Evolutionary conservation across 129 eudicot genomes (phyloP).

Genomic region (Silybum marianum): DNA sequence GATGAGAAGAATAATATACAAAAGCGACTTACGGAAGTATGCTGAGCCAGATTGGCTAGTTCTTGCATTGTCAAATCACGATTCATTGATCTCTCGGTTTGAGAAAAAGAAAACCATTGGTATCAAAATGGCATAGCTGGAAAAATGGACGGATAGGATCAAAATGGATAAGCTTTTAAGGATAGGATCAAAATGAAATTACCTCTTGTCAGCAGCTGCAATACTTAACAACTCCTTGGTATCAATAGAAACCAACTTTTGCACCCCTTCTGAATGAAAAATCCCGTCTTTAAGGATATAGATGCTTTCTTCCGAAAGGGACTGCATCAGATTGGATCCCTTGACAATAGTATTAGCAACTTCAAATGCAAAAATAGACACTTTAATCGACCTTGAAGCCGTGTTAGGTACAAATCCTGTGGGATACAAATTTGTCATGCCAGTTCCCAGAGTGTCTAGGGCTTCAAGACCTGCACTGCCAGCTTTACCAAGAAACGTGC

Average conservation of each 20-base stretch:
- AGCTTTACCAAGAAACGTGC: constrained; percentile 78
- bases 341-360: constrained; percentile 90
- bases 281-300: constrained; percentile 61
- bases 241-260: constrained; percentile 76
- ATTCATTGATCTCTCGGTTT: too few species aligned
- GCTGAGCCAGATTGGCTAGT: constrained; percentile 66
- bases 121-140: too few species aligned
- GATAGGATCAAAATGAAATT: too few species aligned
- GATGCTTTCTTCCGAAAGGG: constrained; percentile 72
- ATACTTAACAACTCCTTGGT: constrained; percentile 70
- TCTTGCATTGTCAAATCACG: constrained; percentile 53
- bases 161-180: too few species aligned
- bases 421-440: too few species aligned
- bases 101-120: too few species aligned
- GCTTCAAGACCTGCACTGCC: constrained; percentile 47
- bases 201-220: constrained; percentile 94
- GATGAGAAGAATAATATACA: background rate
- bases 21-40: constrained; percentile 71
- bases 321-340: constrained; percentile 78
- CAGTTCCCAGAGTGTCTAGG: constrained; percentile 50
- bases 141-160: too few species aligned
- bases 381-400: constrained; percentile 60
- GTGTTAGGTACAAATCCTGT: constrained; percentile 45
- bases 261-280: constrained; percentile 79
- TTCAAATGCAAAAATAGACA: constrained; percentile 85